Evolutionary conservation across 345 rosid species (phyloP).

Genomic region (Moringa oleifera): DNA sequence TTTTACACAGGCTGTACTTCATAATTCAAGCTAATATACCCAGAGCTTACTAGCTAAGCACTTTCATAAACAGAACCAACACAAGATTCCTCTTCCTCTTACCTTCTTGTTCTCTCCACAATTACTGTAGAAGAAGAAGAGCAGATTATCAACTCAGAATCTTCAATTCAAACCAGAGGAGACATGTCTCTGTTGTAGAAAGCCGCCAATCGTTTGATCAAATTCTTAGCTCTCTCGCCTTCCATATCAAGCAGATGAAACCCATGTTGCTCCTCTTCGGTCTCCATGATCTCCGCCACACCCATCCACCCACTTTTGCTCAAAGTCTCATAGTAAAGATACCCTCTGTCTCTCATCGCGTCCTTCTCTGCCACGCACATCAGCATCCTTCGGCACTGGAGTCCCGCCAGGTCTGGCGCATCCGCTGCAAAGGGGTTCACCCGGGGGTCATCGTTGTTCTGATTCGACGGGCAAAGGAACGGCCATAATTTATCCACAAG

Average conservation of each 20-base stretch:
- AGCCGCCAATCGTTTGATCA: slow-evolving; percentile 44
- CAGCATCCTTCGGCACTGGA: slow-evolving; percentile 42
- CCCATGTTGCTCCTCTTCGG: slow-evolving; percentile 59
- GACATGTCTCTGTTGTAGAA: too few species aligned
- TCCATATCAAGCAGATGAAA: slow-evolving; percentile 56
- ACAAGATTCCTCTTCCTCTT: too few species aligned
- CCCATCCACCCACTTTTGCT: slow-evolving; percentile 49
- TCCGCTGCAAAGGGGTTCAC: slow-evolving; percentile 71
- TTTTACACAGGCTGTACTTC: too few species aligned
- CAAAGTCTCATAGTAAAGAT: slow-evolving; percentile 43
- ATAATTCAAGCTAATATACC: too few species aligned
- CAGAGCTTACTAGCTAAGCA: too few species aligned
- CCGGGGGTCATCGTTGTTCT: slow-evolving; percentile 66
- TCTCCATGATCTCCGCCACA: slow-evolving; percentile 44
- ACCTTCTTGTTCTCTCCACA: too few species aligned
- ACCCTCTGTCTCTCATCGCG: slow-evolving; percentile 53
- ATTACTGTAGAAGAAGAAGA: too few species aligned
- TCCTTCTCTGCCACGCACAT: slow-evolving; percentile 61
- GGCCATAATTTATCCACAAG: slow-evolving; percentile 82
- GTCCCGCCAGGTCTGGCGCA: too few species aligned
- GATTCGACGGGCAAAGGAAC: slow-evolving; percentile 56
- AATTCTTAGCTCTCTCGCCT: slow-evolving; percentile 36
- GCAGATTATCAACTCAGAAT: too few species aligned
- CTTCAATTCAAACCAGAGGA: too few species aligned
- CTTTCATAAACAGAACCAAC: too few species aligned